phyloP scores from a whole-genome alignment of 2,329 filamentous ascomycete genomes.

The Fonsecaea pedrosoi region DNA sequence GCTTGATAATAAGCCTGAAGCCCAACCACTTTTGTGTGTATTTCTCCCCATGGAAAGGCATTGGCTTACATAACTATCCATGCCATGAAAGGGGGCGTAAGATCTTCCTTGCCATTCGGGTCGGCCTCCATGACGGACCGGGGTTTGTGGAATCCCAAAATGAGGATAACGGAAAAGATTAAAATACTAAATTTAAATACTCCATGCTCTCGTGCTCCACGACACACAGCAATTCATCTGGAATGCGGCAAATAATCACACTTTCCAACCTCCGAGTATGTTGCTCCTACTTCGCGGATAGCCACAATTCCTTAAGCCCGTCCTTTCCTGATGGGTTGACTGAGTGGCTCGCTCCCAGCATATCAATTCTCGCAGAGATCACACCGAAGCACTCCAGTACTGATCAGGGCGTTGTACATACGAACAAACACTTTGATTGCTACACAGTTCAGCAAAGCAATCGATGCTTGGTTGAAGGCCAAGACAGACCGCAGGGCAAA shows the following conservation, averaged over 20 bases:
- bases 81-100: conserved; percentile 5
- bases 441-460: background rate
- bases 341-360: background rate
- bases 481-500: background rate
- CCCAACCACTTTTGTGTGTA: background rate
- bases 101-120: conserved; percentile 12
- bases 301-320: background rate
- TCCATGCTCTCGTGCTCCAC: background rate
- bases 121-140: conserved; percentile 2
- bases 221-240: background rate
- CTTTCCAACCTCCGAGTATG: background rate
- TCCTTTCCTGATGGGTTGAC: background rate
- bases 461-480: background rate
- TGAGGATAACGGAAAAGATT: background rate
- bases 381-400: background rate
- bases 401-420: background rate
- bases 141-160: conserved; percentile 1
- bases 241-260: background rate
- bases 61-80: background rate
- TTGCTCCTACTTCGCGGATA: background rate
- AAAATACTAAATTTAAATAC: background rate
- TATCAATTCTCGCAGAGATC: background rate
- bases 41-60: background rate
- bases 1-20: background rate
- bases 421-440: background rate